Percentiles rank a stretch among this genome's conserved stretches.
Evolutionary conservation across 306 rosid genomes (phyloP).

Genomic region (Sicyos baderoa): DNA sequence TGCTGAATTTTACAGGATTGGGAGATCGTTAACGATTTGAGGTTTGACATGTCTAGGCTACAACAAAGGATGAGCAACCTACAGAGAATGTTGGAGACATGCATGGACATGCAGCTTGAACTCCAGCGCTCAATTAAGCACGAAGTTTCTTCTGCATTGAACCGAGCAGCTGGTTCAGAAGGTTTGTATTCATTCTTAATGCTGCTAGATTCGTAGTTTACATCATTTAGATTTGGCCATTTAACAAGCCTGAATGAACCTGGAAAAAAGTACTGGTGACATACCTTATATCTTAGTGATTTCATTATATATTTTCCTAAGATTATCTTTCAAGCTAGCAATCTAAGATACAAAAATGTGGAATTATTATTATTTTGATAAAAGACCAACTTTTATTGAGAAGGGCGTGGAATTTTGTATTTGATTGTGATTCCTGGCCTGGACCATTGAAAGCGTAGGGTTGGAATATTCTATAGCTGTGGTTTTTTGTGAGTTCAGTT

Average conservation of each 20-base stretch:
- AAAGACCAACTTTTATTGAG: neutral
- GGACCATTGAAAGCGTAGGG: neutral
- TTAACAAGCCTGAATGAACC: neutral
- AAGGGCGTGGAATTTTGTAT: neutral
- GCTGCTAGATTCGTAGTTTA: neutral
- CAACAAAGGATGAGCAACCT: conserved; percentile 90
- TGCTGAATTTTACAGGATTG: conserved; percentile 48
- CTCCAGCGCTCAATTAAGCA: conserved; percentile 89
- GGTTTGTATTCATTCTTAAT: conserved; percentile 36
- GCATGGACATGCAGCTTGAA: conserved; percentile 99
- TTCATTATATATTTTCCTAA: no score
- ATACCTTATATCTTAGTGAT: no score
- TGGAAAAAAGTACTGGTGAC: no score
- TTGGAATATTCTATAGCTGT: neutral
- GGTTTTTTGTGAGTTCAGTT: neutral
- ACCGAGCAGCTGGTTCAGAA: conserved; percentile 56
- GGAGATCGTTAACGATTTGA: conserved; percentile 78
- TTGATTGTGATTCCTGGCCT: neutral
- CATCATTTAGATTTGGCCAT: neutral
- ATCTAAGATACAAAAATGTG: no score
- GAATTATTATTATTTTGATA: neutral
- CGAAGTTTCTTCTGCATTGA: conserved; percentile 93
- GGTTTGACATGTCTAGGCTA: conserved; percentile 93
- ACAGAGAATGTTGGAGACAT: conserved; percentile 89
- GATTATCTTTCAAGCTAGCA: no score